Base-by-base conservation (phyloP, 495 filamentous ascomycete genomes). In the Penicillium waksmanii region DNA sequence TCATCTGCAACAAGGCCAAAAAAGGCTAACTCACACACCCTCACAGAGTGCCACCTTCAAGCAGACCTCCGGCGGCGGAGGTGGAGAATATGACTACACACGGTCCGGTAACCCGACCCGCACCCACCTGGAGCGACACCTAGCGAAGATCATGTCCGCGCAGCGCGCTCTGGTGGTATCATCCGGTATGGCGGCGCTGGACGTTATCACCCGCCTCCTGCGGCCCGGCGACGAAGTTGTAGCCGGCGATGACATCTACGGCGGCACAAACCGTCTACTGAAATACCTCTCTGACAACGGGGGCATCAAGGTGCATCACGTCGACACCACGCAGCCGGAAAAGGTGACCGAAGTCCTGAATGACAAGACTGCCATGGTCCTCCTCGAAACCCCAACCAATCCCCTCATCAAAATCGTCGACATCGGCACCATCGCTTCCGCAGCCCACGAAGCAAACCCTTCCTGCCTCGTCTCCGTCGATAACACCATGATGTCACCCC, bases 81-180 rank as follows among this genome's bases (percentile, higher is more conserved):
- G 85, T 44, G 80, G 79, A 55, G 93, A 97, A 73, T 98, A 98
- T 78, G 95, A 98, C 81, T 98, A 98, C 82, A 97, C 95, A 38
- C 88, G 95, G 23, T 96, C 92, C 35, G 95, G 95, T 31, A 98
- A 98, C 69, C 95, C 95, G 17, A 98, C 95, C 49, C 86, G 95
- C 49, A 96, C 94, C 21, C 96, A 98, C 68, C 85, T 98, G 57
- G 95, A 98, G 77, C 87, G 95, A 58, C 95, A 98, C 73, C 82
- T 98, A 58, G 96, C 95, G 60, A 98, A 98, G 84, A 96, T 98
- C 75, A 98, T 98, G 96, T 88, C 88, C 60, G 95, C 96, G 13
- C 86, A 85, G 68, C 90, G 96, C 49, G 90, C 91, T 5, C 87
- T 98, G 42, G 93, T 94, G 52, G 94, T 98, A 31, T 89, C 92